Evolutionary conservation across 371 early-diverging fungal species (phyloP).

Genomic region (Mortierella sp.): DNA sequence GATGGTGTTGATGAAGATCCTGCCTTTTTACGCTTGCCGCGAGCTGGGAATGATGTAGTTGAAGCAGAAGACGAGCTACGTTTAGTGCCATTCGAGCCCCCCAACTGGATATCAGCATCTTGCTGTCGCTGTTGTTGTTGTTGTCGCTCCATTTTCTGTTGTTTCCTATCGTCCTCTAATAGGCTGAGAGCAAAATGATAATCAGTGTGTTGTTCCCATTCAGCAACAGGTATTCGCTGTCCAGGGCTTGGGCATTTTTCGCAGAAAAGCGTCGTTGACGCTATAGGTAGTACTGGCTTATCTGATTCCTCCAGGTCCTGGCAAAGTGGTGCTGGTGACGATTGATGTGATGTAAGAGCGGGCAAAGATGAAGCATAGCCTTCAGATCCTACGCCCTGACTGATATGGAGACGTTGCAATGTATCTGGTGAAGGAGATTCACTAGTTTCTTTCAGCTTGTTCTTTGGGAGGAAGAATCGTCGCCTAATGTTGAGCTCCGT

Average conservation of each 20-base stretch:
- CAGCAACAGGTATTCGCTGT: conserved; percentile 45
- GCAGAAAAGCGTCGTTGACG: conserved; percentile 45
- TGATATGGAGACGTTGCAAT: conserved; percentile 18
- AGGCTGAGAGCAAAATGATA: conserved; percentile 64
- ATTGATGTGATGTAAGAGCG: neutral
- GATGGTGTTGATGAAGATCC: conserved; percentile 1
- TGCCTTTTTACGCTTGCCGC: conserved; percentile 37
- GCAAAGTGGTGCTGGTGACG: neutral
- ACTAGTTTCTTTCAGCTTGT: conserved; percentile 8
- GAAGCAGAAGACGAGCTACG: conserved; percentile 12
- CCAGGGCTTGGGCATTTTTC: conserved; percentile 57
- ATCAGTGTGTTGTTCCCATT: conserved; percentile 64
- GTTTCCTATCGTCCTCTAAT: conserved; percentile 61
- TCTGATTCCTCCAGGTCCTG: neutral
- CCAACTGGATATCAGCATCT: neutral
- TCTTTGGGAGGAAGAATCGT: conserved; percentile 25
- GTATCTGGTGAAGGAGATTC: conserved; percentile 51
- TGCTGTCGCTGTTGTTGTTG: conserved; percentile 25
- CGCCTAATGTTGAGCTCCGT: conserved; percentile 4
- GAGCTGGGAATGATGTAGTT: neutral
- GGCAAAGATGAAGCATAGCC: neutral
- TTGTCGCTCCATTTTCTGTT: conserved; percentile 39
- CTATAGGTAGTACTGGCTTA: neutral
- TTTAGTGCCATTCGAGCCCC: neutral
- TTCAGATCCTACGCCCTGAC: neutral